Evolutionary conservation across 768 basidiomycete genomes (phyloP).

Genomic region (Hortiboletus flavorubellus): DNA sequence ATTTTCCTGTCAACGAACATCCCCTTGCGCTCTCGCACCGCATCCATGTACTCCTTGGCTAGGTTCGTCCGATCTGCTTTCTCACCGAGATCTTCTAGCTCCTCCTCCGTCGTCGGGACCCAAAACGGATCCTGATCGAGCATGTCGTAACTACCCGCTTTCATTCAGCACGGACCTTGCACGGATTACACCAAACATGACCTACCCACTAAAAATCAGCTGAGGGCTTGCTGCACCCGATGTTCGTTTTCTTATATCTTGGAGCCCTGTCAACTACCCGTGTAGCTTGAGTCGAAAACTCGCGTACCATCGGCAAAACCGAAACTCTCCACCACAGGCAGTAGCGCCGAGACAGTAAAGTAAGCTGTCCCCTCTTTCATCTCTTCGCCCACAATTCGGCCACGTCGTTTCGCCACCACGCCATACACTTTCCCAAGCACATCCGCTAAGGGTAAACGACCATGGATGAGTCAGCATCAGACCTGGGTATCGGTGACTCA

Average conservation of each 20-base stretch:
- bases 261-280: slow-evolving; percentile 5
- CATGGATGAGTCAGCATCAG: slow-evolving; percentile 9
- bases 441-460: slow-evolving; percentile 57
- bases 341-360: slow-evolving; percentile 85
- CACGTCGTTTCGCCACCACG: slow-evolving; percentile 88
- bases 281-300: background rate
- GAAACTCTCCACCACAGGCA: slow-evolving; percentile 97
- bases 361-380: slow-evolving; percentile 98
- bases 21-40: slow-evolving; percentile 87
- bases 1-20: slow-evolving; percentile 95
- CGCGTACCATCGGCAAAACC: slow-evolving; percentile 90
- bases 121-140: slow-evolving; percentile 95
- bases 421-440: slow-evolving; percentile 97
- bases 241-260: slow-evolving; percentile 94
- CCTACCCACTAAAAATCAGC: slow-evolving; percentile 91
- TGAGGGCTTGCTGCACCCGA: slow-evolving; percentile 98
- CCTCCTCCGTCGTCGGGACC: slow-evolving; percentile 97
- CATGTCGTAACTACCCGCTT: slow-evolving; percentile 71
- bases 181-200: background rate
- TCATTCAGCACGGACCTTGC: slow-evolving; percentile 14
- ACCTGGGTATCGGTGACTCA: slow-evolving; percentile 39
- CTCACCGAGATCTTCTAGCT: slow-evolving; percentile 94
- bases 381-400: slow-evolving; percentile 92
- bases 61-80: slow-evolving; percentile 92
- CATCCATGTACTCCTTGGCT: slow-evolving; percentile 92